phyloP scores from a whole-genome alignment of 176 grass and related monocot genomes.

The Aegilops sharonensis region DNA sequence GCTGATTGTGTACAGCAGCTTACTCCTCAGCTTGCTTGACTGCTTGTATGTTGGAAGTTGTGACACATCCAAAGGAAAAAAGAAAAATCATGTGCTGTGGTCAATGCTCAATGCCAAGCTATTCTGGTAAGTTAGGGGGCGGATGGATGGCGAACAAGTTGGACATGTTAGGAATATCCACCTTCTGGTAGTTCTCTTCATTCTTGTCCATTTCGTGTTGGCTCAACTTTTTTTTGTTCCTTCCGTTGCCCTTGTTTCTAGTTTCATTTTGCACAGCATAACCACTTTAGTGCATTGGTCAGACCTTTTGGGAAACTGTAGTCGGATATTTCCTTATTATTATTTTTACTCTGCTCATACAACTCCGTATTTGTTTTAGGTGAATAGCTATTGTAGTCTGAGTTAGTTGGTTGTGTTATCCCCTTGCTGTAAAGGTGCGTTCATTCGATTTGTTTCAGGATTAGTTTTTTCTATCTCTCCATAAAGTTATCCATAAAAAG shows the following conservation, averaged over 20 bases:
- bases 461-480: not conserved
- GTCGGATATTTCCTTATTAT: too few species aligned
- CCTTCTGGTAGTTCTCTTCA: not conserved
- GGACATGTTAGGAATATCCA: not conserved
- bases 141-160: too few species aligned
- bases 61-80: not conserved
- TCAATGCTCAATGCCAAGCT: not conserved
- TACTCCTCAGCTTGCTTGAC: constrained; percentile 73
- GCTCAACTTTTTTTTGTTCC: not conserved
- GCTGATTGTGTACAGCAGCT: constrained; percentile 81
- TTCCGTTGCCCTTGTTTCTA: not conserved
- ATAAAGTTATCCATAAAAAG: not conserved
- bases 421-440: too few species aligned
- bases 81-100: not conserved
- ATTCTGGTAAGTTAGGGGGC: not conserved
- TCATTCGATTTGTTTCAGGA: not conserved
- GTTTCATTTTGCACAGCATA: not conserved
- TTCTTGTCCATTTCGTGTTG: not conserved
- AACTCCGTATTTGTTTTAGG: too few species aligned
- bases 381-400: too few species aligned
- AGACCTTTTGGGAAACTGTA: not conserved
- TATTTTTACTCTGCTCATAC: too few species aligned
- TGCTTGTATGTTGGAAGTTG: constrained; percentile 87
- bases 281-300: too few species aligned
- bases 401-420: too few species aligned